Base-by-base conservation (phyloP, 2,329 filamentous ascomycete species). In the Sclerotinia sclerotiorum region DNA sequence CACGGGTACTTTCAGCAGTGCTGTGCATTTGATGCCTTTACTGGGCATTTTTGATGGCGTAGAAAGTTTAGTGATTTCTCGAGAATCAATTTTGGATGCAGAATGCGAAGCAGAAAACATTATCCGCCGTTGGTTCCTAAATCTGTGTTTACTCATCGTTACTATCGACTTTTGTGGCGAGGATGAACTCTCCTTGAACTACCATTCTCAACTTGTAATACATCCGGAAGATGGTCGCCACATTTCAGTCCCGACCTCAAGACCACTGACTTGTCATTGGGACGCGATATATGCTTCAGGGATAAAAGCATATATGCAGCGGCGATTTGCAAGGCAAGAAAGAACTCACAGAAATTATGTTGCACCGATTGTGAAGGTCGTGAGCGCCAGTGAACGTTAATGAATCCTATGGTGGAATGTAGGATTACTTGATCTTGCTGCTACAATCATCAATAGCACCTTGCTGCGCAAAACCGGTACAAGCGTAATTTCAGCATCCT, bases 101-200 rank as follows among this genome's bases (percentile, higher is more conserved):
- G 29, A 51, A 35, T 62, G 60, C 46, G 60, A 51, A 35, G 60
- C 46, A 24, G 44, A 62, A 62, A 62, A 39, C 15, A 51, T 62
- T 21, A 39, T 62, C 21, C 46, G 46, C n/a, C 29, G 27, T 21
- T 62, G 46, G n/a, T 62, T 62, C 17, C 60, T 46, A n/a, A 62
- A 62, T 21, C 60, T 62, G 19, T 62, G 46, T 39, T 35, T 62
- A 39, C 46, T 62, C n/a, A 27, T 62, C n/a, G 60, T 62, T 35
- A 51, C 46, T 21, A 7, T 62, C 13, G 8, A n/a, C 19, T 5
- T 39, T 39, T 10, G n/a, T 39, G 13, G 8, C 5, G 4, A n/a
- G 60, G 17, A 24, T 8, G 29, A 39, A 27, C 2, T 13, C 21
- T 39, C n/a, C 24, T 62, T 13, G 5, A 19, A 39, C 15, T 29